Evolutionary conservation across 345 rosid species (phyloP), one percentile per base, ranked within the genome.

Genomic region (Eutrema japonicum): DNA sequence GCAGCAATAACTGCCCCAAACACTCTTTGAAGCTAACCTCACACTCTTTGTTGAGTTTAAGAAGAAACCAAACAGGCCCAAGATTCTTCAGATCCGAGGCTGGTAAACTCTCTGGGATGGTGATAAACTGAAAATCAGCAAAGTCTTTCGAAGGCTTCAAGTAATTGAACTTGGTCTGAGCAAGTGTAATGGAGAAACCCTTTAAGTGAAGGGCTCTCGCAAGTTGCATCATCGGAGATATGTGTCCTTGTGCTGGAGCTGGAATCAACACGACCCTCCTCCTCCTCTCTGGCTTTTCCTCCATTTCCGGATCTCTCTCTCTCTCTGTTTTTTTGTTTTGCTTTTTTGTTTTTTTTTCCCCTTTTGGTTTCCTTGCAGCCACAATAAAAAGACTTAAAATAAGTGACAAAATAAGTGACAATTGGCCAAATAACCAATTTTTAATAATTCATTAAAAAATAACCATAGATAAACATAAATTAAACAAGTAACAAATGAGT

Each of bases 211-310:
- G 87, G 42, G 79, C 46, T 47, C 75, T 47, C 11, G 76, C 88
- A 0, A 86, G 86, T 50, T 83, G 86, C 63, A 89, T 82, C 85
- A 87, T 86, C 0, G 90, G 90, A 61, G 70, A 86, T 57, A 85
- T 57, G 63, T 89, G 92, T 30, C 96, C 90, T 48, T 83, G 87
- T 10, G 78, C 72, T 38, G 90, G 88, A 26, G 29, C 64, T 1
- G 85, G 84, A 43, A 87, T 81, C 1, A 87, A 64, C 14, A 64
- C 14, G 8, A 64, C 7, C 1, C 68, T 64, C 32, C 47, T 59
- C 13, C 27, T 63, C 29, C n/a, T 45, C 14, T 11, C 40, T 0
- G 7, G 26, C 40, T 30, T 63, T 50, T 45, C 30, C 10, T 46
- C 54, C 68, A 49, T 65, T 18, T 11, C 6, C 12, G 1, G 30